These are phyloP conservation scores for Cordyceps fumosorosea DNA, from an alignment of 2,329 filamentous ascomycete genomes.

Conservation along the genomic window DNA sequence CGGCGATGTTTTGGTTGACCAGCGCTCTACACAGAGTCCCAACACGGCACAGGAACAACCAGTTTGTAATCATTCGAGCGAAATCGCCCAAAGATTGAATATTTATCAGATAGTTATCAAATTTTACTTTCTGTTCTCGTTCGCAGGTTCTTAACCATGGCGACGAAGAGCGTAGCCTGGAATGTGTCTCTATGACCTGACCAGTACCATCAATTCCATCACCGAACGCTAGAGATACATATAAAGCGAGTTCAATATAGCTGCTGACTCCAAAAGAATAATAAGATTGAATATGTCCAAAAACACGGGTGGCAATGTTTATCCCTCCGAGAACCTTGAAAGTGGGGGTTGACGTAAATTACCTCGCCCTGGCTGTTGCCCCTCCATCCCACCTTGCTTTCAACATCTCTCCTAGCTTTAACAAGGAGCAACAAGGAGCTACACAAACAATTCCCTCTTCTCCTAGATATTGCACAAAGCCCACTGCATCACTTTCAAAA, in stretches of 20 bases:
- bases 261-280: too few relatives aligned
- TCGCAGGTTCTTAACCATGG: too few relatives aligned
- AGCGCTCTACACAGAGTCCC: neutral
- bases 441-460: neutral
- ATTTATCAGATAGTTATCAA: neutral
- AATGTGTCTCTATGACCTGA: too few relatives aligned
- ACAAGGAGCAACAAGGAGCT: neutral
- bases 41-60: neutral
- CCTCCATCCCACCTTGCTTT: constrained; percentile 12
- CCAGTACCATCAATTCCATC: too few relatives aligned
- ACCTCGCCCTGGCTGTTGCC: constrained; percentile 7
- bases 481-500: constrained; percentile 37
- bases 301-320: neutral
- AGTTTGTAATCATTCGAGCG: neutral
- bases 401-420: neutral
- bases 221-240: too few relatives aligned
- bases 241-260: too few relatives aligned
- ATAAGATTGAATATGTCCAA: neutral
- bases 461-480: neutral
- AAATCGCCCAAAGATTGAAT: neutral
- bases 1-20: neutral
- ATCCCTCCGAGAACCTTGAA: neutral
- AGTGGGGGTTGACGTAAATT: constrained; percentile 7
- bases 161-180: too few relatives aligned
- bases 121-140: neutral